Conservation (phyloP, 192 early-diverging fungal species). For the Haplosporangium gracile region DNA sequence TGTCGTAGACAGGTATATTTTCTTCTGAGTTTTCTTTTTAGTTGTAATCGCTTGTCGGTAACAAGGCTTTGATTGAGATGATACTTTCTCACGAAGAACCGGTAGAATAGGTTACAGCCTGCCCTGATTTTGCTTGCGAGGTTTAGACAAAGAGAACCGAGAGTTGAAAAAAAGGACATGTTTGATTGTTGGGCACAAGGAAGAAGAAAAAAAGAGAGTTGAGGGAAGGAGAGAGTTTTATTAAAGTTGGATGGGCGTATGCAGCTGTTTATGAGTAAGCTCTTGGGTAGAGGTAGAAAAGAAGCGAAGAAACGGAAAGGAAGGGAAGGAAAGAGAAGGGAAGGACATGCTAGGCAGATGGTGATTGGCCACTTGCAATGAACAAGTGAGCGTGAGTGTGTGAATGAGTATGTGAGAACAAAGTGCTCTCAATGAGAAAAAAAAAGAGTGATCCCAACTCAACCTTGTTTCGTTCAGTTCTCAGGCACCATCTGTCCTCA, state of each 20-base stretch:
- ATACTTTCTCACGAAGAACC: not conserved
- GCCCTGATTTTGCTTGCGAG: not conserved
- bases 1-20: too few relatives aligned
- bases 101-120: not conserved
- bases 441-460: not conserved
- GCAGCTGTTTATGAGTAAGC: not conserved
- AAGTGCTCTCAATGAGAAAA: not conserved
- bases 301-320: not conserved
- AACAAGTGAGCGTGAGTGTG: constrained; percentile 2
- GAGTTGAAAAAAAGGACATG: not conserved
- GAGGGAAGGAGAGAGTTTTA: too few relatives aligned
- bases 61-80: not conserved
- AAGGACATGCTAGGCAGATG: not conserved
- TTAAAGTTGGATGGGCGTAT: not conserved
- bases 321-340: not conserved
- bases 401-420: not conserved
- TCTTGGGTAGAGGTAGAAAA: not conserved
- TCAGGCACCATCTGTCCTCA: not conserved
- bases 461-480: constrained; percentile 8
- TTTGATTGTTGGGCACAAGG: too few relatives aligned
- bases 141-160: not conserved
- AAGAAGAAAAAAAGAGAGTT: too few relatives aligned
- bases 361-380: not conserved
- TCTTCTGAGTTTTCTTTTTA: not conserved
- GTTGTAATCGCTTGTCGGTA: not conserved